Evolutionary conservation across 2,329 filamentous ascomycete genomes (phyloP).

Genomic region (Nigrograna mackinnonii): DNA sequence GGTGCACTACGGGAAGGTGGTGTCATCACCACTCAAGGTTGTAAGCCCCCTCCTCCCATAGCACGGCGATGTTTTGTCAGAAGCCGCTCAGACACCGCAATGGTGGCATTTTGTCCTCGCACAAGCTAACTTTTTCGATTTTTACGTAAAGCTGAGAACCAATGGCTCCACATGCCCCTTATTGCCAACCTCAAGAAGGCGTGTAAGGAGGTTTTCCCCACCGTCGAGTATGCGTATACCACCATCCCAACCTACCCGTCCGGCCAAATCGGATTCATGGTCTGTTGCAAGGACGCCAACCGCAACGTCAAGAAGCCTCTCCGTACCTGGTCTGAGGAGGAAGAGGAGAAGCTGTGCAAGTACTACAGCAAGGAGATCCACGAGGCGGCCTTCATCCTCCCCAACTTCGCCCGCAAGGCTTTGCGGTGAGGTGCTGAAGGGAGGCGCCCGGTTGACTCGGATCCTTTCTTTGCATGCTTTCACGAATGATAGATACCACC

Average conservation of each 20-base stretch:
- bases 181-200: conserved; percentile 96
- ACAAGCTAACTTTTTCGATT: conserved; percentile 26
- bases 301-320: conserved; percentile 84
- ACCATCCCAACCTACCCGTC: conserved; percentile 99
- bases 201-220: conserved; percentile 96
- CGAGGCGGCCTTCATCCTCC: conserved; percentile 89
- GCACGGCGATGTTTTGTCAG: conserved; percentile 15
- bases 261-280: conserved; percentile 99
- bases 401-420: conserved; percentile 86
- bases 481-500: conserved; percentile 37
- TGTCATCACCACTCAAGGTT: conserved; percentile 99
- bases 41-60: conserved; percentile 73
- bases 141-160: conserved; percentile 79
- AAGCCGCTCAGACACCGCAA: conserved; percentile 15
- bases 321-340: conserved; percentile 78
- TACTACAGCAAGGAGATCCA: conserved; percentile 99
- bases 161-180: conserved; percentile 95
- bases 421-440: conserved; percentile 50
- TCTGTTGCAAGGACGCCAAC: conserved; percentile 92
- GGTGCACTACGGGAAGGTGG: conserved; percentile 91
- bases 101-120: conserved; percentile 16
- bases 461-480: conserved; percentile 13
- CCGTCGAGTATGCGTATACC: conserved; percentile 97
- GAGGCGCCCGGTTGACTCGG: no score
- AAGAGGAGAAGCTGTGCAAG: conserved; percentile 89